Evolutionary conservation across 768 basidiomycete genomes (phyloP), one percentile per base, ranked within the genome.

Genomic region (Cystobasidium tubakii): DNA sequence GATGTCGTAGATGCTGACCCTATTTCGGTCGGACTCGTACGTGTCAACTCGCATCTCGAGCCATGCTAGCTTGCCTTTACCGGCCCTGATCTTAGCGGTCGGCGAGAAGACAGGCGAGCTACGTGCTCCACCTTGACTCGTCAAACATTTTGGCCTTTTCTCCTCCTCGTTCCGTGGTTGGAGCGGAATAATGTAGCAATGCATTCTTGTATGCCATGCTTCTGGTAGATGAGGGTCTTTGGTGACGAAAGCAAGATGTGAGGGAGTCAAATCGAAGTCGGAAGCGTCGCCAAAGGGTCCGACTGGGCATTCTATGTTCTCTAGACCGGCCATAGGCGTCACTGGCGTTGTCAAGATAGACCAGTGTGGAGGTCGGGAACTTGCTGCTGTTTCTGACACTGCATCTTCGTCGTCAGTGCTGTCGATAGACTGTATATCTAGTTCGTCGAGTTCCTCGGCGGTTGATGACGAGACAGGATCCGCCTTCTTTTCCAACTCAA

Each of bases 151-250:
- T 86, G 66, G 84, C 79, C 21, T 82, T 80, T 42, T 80, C 78
- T 50, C 87, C 85, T 12, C 83, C 78, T 39, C 42, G 29, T 77
- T 71, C 2, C 73, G 55, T 0, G 75, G 75, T 2, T 43, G 55
- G 69, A 91, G 84, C 69, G 84, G 84, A 25, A 90, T 86, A 65
- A 90, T 80, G 81, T 89, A 92, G 43, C 91, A 89, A 77, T 94
- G 88, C 79, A 92, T 89, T 77, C 90, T 91, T 1, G 95, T 97
- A 81, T 97, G 93, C 85, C 84, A 87, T 0, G 93, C 89, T 53
- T 86, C 84, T 15, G 87, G 87, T 21, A 94, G 84, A 67, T 84
- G 78, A 0, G 91, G 89, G 77, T 95, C 90, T 79, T 94, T 93
- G 66, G 92, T 84, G 4, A 91, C 91, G 79, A 95, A 90, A 42